These are phyloP conservation scores for Periconia sp. DNA, from an alignment of 2,329 filamentous ascomycete genomes.

Conservation along the genomic window DNA sequence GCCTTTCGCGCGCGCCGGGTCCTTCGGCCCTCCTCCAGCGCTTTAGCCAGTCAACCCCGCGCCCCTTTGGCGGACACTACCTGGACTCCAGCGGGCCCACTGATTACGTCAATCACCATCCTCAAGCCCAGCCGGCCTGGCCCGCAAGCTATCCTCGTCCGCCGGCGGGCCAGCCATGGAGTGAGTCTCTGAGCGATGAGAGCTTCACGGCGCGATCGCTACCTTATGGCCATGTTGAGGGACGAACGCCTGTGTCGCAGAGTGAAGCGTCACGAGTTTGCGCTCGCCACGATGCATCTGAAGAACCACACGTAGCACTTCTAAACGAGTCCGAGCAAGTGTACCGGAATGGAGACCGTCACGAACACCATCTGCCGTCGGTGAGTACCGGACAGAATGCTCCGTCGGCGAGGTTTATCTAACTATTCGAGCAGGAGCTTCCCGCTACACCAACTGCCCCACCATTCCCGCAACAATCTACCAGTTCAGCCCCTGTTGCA, in stretches of 20 bases:
- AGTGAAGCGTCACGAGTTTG: conserved; percentile 17
- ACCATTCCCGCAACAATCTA: conserved; percentile 27
- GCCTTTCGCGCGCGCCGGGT: conserved; percentile 23
- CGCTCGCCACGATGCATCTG: conserved; percentile 12
- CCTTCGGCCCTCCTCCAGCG: conserved; percentile 12
- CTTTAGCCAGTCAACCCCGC: conserved; percentile 12
- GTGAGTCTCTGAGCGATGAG: conserved; percentile 17
- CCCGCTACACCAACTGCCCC: conserved; percentile 27
- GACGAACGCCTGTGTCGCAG: conserved; percentile 24
- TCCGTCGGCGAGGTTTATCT: too few species aligned
- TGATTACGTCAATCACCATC: conserved; percentile 28
- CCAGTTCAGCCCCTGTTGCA: conserved; percentile 26
- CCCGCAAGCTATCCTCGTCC: conserved; percentile 22
- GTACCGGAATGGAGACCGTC: conserved; percentile 22
- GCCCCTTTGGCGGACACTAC: conserved; percentile 33
- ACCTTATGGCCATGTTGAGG: conserved; percentile 25
- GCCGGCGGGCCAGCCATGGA: conserved; percentile 22
- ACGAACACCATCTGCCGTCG: conserved; percentile 26
- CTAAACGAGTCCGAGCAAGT: conserved; percentile 14
- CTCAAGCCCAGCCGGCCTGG: conserved; percentile 22
- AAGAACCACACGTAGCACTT: conserved; percentile 10
- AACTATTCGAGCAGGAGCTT: conserved; percentile 25
- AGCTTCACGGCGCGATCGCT: conserved; percentile 23
- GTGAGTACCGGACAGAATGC: too few species aligned
- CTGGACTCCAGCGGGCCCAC: conserved; percentile 23